Base-by-base conservation (phyloP, 2,329 filamentous ascomycete species). In the Setomelanomma holmii region DNA sequence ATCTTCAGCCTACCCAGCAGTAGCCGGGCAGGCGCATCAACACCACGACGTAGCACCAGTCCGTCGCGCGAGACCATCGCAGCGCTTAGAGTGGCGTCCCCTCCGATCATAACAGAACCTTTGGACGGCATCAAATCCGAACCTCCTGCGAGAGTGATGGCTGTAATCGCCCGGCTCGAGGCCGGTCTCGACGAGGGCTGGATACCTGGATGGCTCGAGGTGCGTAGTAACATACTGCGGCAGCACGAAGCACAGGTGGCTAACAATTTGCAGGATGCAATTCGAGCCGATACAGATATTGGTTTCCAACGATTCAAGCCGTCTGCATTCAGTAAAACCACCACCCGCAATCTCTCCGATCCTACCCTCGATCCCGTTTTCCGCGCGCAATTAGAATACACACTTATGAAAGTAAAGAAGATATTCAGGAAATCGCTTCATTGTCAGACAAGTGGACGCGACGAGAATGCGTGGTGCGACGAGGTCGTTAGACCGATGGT, bases 141-240 rank as follows among this genome's bases (percentile, higher is more conserved):
- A 52, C 53, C 49, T 45, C 49, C 49, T 49, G 43, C 43, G 49
- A 38, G 45, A 24, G 44, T 49, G 14, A 55, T 55, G 40, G 53
- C 48, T 19, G 43, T 52, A 20, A 39, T 55, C 33, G 53, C 48
- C 24, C 49, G 49, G 42, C 53, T 55, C 19, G 38, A 55, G 43
- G 36, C 45, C 16, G 47, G 52, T 21, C 52, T 50, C 11, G 47
- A 50, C 27, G 10, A 50, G 47, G 45, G 45, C 38, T 49, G 39
- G 45, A 48, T 54, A 54, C 51, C 45, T 21, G 41, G 40, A n/a
- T 50, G 35, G 45, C 51, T 55, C 41, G 42, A 55, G 23, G 42
- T 51, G 41, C 35, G 40, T 53, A 48, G 27, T 23, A 34, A 21
- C 35, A 21, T 42, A 19, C 24, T 40, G 27, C 34, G 24, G 12